Evolutionary conservation across 1,284 basidiomycete genomes (phyloP).

Genomic region (Porphyrellus sp.): DNA sequence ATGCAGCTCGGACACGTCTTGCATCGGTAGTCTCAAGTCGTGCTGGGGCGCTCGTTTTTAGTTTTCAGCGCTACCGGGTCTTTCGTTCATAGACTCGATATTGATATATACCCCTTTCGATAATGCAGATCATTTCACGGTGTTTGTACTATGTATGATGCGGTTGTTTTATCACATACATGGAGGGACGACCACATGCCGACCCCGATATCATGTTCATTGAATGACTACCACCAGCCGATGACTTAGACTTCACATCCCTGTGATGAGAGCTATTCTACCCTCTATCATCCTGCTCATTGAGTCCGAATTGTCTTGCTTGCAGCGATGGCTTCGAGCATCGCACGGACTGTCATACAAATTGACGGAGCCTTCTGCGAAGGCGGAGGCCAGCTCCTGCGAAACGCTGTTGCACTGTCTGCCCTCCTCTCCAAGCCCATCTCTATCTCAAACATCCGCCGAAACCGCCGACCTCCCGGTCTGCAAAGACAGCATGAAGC

Average conservation of each 20-base stretch:
- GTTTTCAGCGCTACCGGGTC: not conserved
- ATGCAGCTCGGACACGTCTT: slow-evolving; percentile 31
- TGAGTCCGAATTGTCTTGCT: too few relatives aligned
- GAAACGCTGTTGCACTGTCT: slow-evolving; percentile 61
- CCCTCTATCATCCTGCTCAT: not conserved
- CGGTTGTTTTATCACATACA: not conserved
- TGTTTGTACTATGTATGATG: not conserved
- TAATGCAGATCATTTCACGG: not conserved
- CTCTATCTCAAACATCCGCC: slow-evolving; percentile 57
- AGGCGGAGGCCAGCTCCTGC: slow-evolving; percentile 71
- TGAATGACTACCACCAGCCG: not conserved
- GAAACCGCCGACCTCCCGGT: slow-evolving; percentile 53
- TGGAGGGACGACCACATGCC: too few relatives aligned
- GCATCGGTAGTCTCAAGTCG: slow-evolving; percentile 18
- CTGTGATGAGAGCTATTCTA: not conserved
- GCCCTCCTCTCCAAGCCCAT: slow-evolving; percentile 57
- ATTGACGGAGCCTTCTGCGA: slow-evolving; percentile 48
- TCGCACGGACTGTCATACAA: slow-evolving; percentile 12
- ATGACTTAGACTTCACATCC: not conserved
- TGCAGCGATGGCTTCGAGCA: slow-evolving; percentile 15
- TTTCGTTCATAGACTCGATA: not conserved
- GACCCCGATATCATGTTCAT: too few relatives aligned
- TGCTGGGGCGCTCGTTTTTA: not conserved
- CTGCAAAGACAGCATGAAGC: slow-evolving; percentile 67
- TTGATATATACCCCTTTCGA: not conserved